Conservation (phyloP, 2,329 filamentous ascomycete species). For the Aspergillus pseudonomiae region DNA sequence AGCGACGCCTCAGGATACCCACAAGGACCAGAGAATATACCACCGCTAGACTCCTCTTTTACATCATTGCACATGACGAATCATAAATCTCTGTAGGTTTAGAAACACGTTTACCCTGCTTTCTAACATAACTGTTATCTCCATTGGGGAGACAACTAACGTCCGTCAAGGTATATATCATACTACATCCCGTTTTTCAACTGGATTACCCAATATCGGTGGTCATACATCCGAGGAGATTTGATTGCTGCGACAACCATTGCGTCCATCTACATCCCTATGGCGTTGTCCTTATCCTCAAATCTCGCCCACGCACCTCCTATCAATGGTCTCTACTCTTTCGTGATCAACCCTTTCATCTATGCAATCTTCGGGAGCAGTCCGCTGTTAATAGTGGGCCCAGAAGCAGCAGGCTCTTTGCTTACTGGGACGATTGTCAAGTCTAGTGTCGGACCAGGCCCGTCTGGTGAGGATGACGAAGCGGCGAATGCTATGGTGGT, state of each 20-base stretch:
- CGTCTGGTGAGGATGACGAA: constrained; percentile 66
- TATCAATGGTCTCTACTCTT: constrained; percentile 91
- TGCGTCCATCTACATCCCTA: constrained; percentile 97
- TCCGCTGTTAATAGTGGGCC: constrained; percentile 90
- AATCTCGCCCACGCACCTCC: constrained; percentile 92
- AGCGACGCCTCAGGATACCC: constrained; percentile 42
- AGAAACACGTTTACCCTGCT: neutral
- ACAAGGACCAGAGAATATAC: constrained; percentile 66
- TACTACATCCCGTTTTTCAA: constrained; percentile 92
- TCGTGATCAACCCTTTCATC: constrained; percentile 87
- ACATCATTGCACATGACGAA: constrained; percentile 74
- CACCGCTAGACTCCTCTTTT: constrained; percentile 71
- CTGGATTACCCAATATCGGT: constrained; percentile 87
- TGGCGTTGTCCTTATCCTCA: constrained; percentile 89
- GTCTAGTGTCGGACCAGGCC: constrained; percentile 70
- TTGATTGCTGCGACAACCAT: constrained; percentile 88
- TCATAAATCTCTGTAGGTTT: constrained; percentile 69
- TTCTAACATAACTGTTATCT: neutral
- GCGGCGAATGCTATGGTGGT: constrained; percentile 79
- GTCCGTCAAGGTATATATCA: constrained; percentile 69
- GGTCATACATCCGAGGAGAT: constrained; percentile 81
- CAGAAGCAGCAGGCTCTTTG: constrained; percentile 90
- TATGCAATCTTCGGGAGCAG: constrained; percentile 92
- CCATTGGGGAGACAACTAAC: constrained; percentile 12
- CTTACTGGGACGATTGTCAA: constrained; percentile 86